Evolutionary conservation across 371 early-diverging fungal genomes (phyloP), one percentile per base, ranked within the genome.

Genomic region (Fennellomyces sp.): DNA sequence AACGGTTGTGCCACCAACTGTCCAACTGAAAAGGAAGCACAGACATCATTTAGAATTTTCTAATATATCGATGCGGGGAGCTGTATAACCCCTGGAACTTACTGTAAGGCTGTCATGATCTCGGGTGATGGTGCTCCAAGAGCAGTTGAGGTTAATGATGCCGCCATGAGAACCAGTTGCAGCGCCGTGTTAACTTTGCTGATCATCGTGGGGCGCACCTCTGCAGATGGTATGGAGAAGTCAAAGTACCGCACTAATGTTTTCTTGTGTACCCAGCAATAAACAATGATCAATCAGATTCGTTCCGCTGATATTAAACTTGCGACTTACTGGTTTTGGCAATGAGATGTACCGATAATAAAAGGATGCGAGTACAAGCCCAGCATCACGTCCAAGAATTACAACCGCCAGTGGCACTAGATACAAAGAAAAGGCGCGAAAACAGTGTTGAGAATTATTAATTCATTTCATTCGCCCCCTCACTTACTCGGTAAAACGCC

Each of bases 181-280:
- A 97, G 69, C n/a, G 86, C 89, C 4, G 98, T 97, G 63, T 97
- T 97, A 59, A 88, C 49, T 73, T 97, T 97, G 76, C 94, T 93
- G 45, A 97, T 90, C 56, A 76, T 66, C 0, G 95, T 94, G 8
- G 98, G 97, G 10, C 77, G 78, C 6, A 97, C 94, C 72, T 96
- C 95, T 2, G 94, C 94, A 2, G 96, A 93, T 7, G 96, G 94
- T 28, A 96, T 88, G 5, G 94, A 84, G 8, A 93, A 81, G 68
- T 98, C 95, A 80, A 89, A 97, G 66, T 94, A 98, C 19, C 95
- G 83, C 5, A 61, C 56, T 41, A 90, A 69, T 3, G 97, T 95
- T 85, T 93, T 96, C 87, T 90, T 28, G 19, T 50, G 30, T 30
- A 31, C 15, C 15, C 49, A 45, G 28, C 31, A 50, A 50, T 50